These are phyloP conservation scores for Gaeumannomyces tritici DNA, from an alignment of 2,329 filamentous ascomycete genomes.

Conservation along the genomic window DNA sequence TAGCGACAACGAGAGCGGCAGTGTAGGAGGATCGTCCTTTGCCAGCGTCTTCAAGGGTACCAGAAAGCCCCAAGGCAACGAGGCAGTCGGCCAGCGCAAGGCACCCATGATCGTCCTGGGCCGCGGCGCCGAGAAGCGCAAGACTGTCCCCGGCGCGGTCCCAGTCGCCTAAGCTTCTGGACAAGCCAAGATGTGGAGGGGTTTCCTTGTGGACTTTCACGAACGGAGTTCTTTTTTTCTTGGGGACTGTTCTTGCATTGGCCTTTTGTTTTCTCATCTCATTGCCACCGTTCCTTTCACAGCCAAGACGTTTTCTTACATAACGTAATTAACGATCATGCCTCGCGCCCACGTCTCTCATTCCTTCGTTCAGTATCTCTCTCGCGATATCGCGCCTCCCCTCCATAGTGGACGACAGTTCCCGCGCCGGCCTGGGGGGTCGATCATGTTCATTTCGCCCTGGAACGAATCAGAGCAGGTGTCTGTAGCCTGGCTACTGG, in stretches of 20 bases:
- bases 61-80: slow-evolving; percentile 43
- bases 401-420: slow-evolving; percentile 1
- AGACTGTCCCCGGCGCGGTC: slow-evolving; percentile 35
- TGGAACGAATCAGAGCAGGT: not conserved
- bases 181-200: not conserved
- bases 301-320: not conserved
- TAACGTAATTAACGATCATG: slow-evolving; percentile 19
- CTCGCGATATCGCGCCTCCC: not conserved
- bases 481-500: not conserved
- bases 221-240: not conserved
- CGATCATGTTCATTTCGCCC: not conserved
- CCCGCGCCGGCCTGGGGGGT: slow-evolving; percentile 1
- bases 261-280: slow-evolving; percentile 8
- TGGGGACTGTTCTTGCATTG: not conserved
- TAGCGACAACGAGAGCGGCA: slow-evolving; percentile 34
- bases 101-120: slow-evolving; percentile 81
- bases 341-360: slow-evolving; percentile 6
- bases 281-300: not conserved
- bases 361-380: slow-evolving; percentile 6
- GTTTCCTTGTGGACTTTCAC: slow-evolving; percentile 6
- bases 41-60: slow-evolving; percentile 57
- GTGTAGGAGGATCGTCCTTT: slow-evolving; percentile 42
- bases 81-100: slow-evolving; percentile 60
- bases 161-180: not conserved
- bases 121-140: slow-evolving; percentile 65